Base-by-base conservation (phyloP, 2,329 filamentous ascomycete genomes). In the Cytospora piceicola region DNA sequence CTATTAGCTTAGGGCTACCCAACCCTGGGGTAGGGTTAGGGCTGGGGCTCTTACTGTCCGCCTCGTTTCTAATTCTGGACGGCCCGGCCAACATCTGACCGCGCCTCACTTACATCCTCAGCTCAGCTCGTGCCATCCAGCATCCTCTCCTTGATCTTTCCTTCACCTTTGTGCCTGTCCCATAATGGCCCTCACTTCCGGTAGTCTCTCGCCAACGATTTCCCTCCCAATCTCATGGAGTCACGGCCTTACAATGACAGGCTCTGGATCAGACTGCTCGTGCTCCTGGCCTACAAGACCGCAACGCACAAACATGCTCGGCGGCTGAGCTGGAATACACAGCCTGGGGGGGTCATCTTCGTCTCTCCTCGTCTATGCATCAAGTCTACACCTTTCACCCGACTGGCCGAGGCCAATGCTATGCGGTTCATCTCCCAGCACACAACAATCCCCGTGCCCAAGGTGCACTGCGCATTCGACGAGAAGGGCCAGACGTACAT, bases 241-340 rank as follows among this genome's bases (percentile, higher is more conserved):
- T 63, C 61, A 15, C 51, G 52, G 30, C 53, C 61, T 8, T 39
- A 57, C 30, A 63, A 63, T 46, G 61, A 63, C 61, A 51, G 34
- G 61, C 61, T 63, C n/a, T 63, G 61, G 61, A 63, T 57, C 54
- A 57, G 27, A 63, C 61, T 63, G 30, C 61, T 63, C 20, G 53
- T 63, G 29, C 53, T 63, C 56, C 53, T 63, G 53, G 61, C 61
- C 39, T 63, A 57, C 53, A 63, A 57, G 61, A 63, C 61, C 7
- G 53, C 42, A 7, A 63, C 53, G 0, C 53, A 63, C 22, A 63
- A 52, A 34, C 61, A 58, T 24, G 54, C 61, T 46, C 34, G 36
- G 22, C 39, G 61, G 17, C 20, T 63, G 39, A 57, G 14, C 0
- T 22, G 55, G 22, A 30, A 17, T 39, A 57, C 2, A 15, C 22